Evolutionary conservation across 495 filamentous ascomycete genomes (phyloP), one percentile per base, ranked within the genome.

Genomic region (Lasiosphaeris hirsuta): DNA sequence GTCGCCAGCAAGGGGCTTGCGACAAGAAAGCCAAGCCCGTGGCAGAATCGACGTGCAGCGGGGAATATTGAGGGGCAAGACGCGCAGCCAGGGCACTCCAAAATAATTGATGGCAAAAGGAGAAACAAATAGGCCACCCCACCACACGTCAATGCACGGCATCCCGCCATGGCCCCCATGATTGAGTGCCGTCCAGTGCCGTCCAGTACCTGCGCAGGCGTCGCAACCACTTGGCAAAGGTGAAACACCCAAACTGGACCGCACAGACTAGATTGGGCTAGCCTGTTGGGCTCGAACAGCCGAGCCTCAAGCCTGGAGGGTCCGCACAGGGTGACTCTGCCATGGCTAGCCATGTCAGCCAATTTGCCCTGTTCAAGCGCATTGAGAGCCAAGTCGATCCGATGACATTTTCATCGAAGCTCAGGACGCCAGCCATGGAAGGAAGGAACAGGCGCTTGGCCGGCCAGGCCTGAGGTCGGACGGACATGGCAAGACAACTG

Each of bases 291-390:
- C 47, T 44, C 36, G 30, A 45, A 48, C 48, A 33, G 54, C 49
- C 44, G 54, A 56, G 54, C 43, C 54, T 56, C 54, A 58, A 35
- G 23, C 30, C 37, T 44, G 41, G 50, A 35, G 48, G 39, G 42
- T 18, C 39, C 14, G 18, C 3, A 14, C 19, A 11, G 14, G 33
- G 45, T 30, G 37, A 46, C 46, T 41, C 23, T 30, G 23, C 45
- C 45, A 42, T 13, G 13, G n/a, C 11, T 41, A 39, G 18, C 33
- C 30, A 52, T 49, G 37, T 18, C 45, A 35, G 39, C 7, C 46
- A 58, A 58, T 58, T 58, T 58, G 56, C 11, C 38, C 37, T 58
- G 14, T 58, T 46, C 56, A 58, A 58, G 56, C 56, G 47, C 56
- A 58, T 58, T 36, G 54, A 57, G 14, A n/a, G 30, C 36, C 14